Evolutionary conservation across 108 stramenopile genomes (phyloP).

Genomic region (Pseudonitzschia multiseries): DNA sequence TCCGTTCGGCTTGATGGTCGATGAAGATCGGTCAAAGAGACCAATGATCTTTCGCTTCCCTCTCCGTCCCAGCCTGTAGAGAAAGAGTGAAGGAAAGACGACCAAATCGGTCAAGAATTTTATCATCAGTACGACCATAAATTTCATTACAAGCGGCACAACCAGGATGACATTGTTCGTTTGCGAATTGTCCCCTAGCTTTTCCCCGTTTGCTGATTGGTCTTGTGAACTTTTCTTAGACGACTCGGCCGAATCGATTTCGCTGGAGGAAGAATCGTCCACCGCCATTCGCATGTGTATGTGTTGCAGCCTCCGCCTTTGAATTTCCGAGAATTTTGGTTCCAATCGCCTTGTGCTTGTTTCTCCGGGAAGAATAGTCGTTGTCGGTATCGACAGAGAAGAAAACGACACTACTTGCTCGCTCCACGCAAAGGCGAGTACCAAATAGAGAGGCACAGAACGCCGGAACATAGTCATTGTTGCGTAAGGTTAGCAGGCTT

Average conservation of each 20-base stretch:
- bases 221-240: neutral
- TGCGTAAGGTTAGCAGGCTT: neutral
- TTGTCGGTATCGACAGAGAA: neutral
- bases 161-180: slow-evolving; percentile 25
- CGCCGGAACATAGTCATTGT: neutral
- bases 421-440: slow-evolving; percentile 1
- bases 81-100: slow-evolving; percentile 57
- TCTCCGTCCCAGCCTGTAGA: slow-evolving; percentile 48
- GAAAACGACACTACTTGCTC: neutral
- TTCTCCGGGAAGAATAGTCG: neutral
- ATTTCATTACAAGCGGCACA: slow-evolving; percentile 56
- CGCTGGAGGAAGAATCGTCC: neutral
- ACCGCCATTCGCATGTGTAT: neutral
- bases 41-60: slow-evolving; percentile 45
- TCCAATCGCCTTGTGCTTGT: neutral
- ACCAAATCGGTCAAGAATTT: slow-evolving; percentile 72
- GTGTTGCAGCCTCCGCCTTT: neutral
- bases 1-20: slow-evolving; percentile 3
- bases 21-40: slow-evolving; percentile 23
- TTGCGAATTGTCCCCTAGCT: slow-evolving; percentile 2
- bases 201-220: neutral
- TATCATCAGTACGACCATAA: slow-evolving; percentile 58
- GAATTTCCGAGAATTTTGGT: neutral
- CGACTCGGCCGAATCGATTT: neutral
- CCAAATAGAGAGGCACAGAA: neutral